Percentiles rank a stretch among this genome's conserved stretches.
Evolutionary conservation across 108 stramenopile species (phyloP).

Genomic region (Stephanodiscus triporus): DNA sequence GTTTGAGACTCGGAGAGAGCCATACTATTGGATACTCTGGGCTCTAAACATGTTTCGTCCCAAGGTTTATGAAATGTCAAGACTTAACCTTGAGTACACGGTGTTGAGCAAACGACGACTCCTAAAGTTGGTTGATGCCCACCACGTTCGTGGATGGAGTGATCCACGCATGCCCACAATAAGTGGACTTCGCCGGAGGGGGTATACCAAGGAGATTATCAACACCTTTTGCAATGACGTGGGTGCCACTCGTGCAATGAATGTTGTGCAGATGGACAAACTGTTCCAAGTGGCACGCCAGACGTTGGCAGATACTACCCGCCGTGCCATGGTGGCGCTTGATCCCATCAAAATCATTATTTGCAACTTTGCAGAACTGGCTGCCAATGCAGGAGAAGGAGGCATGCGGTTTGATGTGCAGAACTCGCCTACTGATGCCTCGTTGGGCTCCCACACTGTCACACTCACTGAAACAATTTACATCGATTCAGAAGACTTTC

Average conservation of each 20-base stretch:
- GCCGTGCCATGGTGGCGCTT: conserved; percentile 91
- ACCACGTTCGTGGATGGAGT: conserved; percentile 93
- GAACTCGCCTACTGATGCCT: conserved; percentile 86
- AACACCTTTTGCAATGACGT: conserved; percentile 96
- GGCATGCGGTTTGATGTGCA: conserved; percentile 70
- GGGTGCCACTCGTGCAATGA: conserved; percentile 92
- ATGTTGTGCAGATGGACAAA: conserved; percentile 92
- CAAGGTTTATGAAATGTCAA: conserved; percentile 90
- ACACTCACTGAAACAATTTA: conserved; percentile 81
- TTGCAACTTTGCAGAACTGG: conserved; percentile 75
- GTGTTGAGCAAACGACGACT: conserved; percentile 96
- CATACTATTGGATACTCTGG: conserved; percentile 99
- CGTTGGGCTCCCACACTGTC: conserved; percentile 81
- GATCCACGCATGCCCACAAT: conserved; percentile 99
- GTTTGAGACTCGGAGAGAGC: conserved; percentile 97
- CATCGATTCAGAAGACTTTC: conserved; percentile 92
- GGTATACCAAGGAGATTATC: conserved; percentile 93
- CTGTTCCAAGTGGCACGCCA: conserved; percentile 70
- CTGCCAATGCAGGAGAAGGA: conserved; percentile 38
- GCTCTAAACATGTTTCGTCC: conserved; percentile 96
- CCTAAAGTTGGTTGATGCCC: conserved; percentile 87
- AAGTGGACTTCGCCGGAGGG: conserved; percentile 92
- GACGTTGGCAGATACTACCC: conserved; percentile 62
- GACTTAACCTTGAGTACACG: conserved; percentile 93
- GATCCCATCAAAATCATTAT: conserved; percentile 87